Evolutionary conservation across 139 green algal genomes (phyloP), one percentile per base, ranked within the genome.

Genomic region (Nannochloris sp.): DNA sequence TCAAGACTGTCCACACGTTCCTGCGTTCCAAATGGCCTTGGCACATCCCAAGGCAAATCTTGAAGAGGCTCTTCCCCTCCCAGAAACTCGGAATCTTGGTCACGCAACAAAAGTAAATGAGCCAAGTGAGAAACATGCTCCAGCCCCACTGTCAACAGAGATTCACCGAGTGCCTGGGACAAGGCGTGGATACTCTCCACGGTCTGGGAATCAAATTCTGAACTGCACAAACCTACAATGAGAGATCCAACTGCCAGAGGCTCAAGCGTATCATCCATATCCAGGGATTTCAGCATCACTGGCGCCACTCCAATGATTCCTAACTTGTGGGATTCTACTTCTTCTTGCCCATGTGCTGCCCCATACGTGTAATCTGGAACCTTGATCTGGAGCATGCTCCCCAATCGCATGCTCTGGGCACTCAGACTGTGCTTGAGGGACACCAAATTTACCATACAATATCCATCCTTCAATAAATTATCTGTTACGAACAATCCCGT

Each of bases 401-500:
- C 50, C 15, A 44, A 27, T 15, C 24, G 31, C 61, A 75, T 75
- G 19, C 59, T 44, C 37, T 59, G 7, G 7, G 59, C 68, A 14
- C 36, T 61, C 51, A 75, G 31, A 43, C 53, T 66, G 25, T 66
- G 19, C 10, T 60, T 48, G 5, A 75, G 61, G 19, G 61, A 66
- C 4, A 31, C 68, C 8, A 75, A 21, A 44, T 54, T 59, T 2
- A 70, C 25, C 25, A 57, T 34, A 1, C 44, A 48, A 4, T 29
- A 44, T 14, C 68, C 68, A 2, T 50, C 23, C 3, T 27, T 23
- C 24, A 75, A 25, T 4, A 75, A 60, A 54, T 75, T 48, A 31
- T 50, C 61, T 27, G 68, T 63, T 1, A 75, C 54, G 43, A 75
- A 70, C 29, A 75, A 61, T 21, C 68, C 68, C 2, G 27, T 27